Base-by-base conservation (phyloP, 306 rosid genomes). In the Quercus robur region DNA sequence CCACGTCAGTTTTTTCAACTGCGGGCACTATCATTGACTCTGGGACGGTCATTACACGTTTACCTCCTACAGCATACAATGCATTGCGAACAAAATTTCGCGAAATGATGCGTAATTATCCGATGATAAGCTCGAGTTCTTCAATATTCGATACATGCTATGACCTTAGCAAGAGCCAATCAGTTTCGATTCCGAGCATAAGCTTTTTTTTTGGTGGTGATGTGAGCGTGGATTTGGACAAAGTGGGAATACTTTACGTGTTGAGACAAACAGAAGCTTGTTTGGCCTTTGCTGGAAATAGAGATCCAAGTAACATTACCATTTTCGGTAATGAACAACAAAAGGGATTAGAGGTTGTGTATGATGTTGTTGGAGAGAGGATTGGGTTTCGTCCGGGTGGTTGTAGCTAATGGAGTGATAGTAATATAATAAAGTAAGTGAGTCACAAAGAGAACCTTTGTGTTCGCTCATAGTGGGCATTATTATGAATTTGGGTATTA, bases 21-120 rank as follows among this genome's bases (percentile, higher is more conserved):
- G 73, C 85, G 0, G 94, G 93, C 4, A 64, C 85, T 12, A 85
- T 93, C 21, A 90, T 93, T 4, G 98, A 93, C 78, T 91, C 98
- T 2, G 98, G 97, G 23, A 91, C 97, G 1, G 94, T 91, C 4
- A 87, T 93, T 73, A 56, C 94, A 0, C 84, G 94, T 12, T 70
- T 93, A 26, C 94, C 93, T 0, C 91, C 94, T 0, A 73, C 80
- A 1, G 98, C 91, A 0, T 93, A 93, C 61, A 6, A 11, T 0
- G 59, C 85, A 11, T 71, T 93, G 72, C 78, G 84, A 5, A 49
- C 55, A 7, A 82, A 63, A 3, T 88, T 93, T 63, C 75, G 74
- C 4, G 21, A 51, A 3, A 83, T 72, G 2, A 91, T 93, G 98
- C 2, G 81, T 0, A 70, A 51, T 56, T 93, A 91, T 61, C 88